These are phyloP conservation scores for Rhodosporidiobolus odoratus DNA, from an alignment of 768 basidiomycete genomes.

Conservation along the genomic window DNA sequence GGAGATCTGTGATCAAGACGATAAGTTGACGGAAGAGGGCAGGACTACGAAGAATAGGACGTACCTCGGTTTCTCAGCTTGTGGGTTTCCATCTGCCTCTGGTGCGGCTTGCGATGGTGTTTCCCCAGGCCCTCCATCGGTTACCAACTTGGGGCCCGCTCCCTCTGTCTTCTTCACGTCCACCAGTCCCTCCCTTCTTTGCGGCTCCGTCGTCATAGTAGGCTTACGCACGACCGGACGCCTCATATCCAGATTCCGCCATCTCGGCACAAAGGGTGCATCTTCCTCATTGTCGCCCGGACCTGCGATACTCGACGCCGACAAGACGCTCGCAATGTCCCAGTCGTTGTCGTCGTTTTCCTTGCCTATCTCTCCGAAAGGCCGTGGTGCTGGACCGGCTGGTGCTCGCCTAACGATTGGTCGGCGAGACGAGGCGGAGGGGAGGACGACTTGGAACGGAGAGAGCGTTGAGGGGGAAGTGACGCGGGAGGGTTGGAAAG, in stretches of 20 bases:
- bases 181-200: neutral
- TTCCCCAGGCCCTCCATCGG: no score
- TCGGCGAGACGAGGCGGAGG: neutral
- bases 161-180: neutral
- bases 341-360: conserved; percentile 15
- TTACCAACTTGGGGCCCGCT: neutral
- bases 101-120: no score
- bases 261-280: neutral
- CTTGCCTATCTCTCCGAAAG: conserved; percentile 17
- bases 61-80: no score
- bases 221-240: neutral
- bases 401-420: conserved; percentile 5
- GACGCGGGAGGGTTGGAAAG: conserved; percentile 19
- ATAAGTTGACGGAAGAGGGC: no score
- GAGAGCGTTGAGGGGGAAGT: no score
- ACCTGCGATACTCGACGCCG: neutral
- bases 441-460: no score
- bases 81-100: no score
- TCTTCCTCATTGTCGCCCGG: neutral
- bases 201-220: neutral
- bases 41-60: no score
- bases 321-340: neutral
- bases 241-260: neutral
- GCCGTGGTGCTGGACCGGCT: neutral
- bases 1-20: no score